phyloP scores from a whole-genome alignment of 495 filamentous ascomycete species.

The Lentithecium fluviatile region DNA sequence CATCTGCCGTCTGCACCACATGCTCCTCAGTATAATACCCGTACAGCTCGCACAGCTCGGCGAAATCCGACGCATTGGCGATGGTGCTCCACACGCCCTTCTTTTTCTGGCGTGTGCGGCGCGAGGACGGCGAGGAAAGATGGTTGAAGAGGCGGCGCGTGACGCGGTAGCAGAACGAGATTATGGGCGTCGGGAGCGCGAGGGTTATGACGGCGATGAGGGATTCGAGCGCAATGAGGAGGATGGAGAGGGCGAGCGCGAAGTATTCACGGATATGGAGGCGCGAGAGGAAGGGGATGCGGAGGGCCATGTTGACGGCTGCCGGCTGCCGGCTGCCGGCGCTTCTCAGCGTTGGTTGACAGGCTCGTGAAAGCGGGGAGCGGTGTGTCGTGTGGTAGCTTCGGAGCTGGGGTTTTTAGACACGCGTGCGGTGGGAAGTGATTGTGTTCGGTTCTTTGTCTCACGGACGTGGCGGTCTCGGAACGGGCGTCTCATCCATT shows the following conservation, averaged over 20 bases:
- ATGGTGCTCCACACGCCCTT: slow-evolving; percentile 53
- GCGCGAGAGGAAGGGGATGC: slow-evolving; percentile 79
- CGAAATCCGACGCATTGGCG: slow-evolving; percentile 77
- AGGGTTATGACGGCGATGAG: slow-evolving; percentile 85
- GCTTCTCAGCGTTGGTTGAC: too few relatives aligned
- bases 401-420: too few relatives aligned
- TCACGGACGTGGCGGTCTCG: neutral
- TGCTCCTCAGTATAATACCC: slow-evolving; percentile 95
- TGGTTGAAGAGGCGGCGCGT: slow-evolving; percentile 82
- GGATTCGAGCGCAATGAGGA: slow-evolving; percentile 76
- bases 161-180: slow-evolving; percentile 76
- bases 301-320: slow-evolving; percentile 53
- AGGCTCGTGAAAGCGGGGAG: neutral
- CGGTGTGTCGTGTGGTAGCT: neutral
- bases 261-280: slow-evolving; percentile 84
- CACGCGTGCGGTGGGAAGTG: neutral
- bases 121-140: slow-evolving; percentile 67
- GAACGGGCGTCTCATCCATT: neutral
- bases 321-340: too few relatives aligned
- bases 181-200: slow-evolving; percentile 68
- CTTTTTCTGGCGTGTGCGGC: slow-evolving; percentile 58
- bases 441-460: neutral
- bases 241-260: slow-evolving; percentile 76
- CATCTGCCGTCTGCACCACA: slow-evolving; percentile 89
- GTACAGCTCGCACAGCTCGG: slow-evolving; percentile 83